Evolutionary conservation across 2,329 filamentous ascomycete species (phyloP), one percentile per base, ranked within the genome.

Genomic region (Fusarium metavorans): DNA sequence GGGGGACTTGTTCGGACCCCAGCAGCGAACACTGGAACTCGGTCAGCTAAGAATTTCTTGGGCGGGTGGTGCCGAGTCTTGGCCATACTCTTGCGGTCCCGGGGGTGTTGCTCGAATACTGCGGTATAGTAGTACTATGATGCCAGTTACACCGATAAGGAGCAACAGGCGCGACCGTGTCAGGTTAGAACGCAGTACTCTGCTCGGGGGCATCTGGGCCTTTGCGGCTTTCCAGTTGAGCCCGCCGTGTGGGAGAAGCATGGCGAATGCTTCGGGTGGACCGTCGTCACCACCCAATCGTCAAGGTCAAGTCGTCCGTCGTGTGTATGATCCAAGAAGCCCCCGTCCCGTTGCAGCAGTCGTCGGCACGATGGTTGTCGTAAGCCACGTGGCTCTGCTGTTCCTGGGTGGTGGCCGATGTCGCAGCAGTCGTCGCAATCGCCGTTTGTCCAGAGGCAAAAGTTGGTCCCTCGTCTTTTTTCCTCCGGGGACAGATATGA

Each of bases 191-290:
- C 91, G 87, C 81, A 95, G 82, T 63, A 93, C 92, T 82, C 94
- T 91, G 77, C 91, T 92, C 67, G 94, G 93, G 50, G 95, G 95
- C 78, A 98, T 86, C 80, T 91, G 90, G 79, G 93, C 89, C 86
- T 91, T 94, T 77, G 95, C 93, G 76, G 94, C 93, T 88, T 97
- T 98, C 95, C 96, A 98, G 83, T 92, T 95, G 81, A 96, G 89
- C 82, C 94, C 94, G 83, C 93, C 94, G 83, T 93, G 97, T 75
- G 94, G 94, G 79, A 97, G 91, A 86, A 98, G 91, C 95, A 98
- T 98, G 73, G 76, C 87, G 81, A 82, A 81, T 79, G 81, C 81
- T 70, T 74, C 67, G 52, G 59, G 66, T 60, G 67, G 62, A 59
- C 59, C 67, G 67, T 73, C 39, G 67, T 73, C 67, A 68, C 70